Percentiles rank a stretch among this genome's conserved stretches.
Conservation (phyloP, 139 green algal genomes). For the Closterium sp. region DNA sequence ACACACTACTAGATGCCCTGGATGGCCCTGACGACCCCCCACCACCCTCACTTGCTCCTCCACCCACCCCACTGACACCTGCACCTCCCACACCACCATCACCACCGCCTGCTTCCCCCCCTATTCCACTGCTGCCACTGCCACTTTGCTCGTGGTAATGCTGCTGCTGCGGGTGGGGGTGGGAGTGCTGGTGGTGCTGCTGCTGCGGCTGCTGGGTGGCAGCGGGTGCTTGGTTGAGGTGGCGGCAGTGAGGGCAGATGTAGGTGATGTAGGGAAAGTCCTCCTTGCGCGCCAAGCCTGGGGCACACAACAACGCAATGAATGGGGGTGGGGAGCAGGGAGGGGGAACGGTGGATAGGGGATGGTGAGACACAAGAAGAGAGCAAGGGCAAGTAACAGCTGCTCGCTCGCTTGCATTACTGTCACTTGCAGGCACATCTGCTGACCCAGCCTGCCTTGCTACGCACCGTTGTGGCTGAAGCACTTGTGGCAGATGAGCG, state of each 20-base stretch:
- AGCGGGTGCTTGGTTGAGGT: conserved; percentile 13
- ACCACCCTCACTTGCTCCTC: not conserved
- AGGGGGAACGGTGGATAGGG: too few species aligned
- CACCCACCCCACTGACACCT: not conserved
- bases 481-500: conserved; percentile 42
- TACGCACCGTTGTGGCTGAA: conserved; percentile 44
- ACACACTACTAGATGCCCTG: not conserved
- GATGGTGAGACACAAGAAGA: too few species aligned
- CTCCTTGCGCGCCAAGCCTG: conserved; percentile 31
- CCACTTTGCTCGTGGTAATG: not conserved
- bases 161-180: not conserved
- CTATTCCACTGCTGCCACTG: not conserved
- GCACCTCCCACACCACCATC: not conserved
- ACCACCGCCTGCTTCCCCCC: not conserved
- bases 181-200: not conserved
- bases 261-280: conserved; percentile 20
- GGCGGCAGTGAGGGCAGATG: conserved; percentile 10
- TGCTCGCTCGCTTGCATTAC: too few species aligned
- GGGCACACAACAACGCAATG: not conserved
- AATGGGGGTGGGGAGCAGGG: too few species aligned
- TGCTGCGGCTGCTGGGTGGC: not conserved
- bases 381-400: too few species aligned
- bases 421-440: too few species aligned
- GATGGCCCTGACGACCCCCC: not conserved
- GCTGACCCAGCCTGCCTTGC: not conserved